Conservation (phyloP, 2,329 filamentous ascomycete species). For the Cryoendolithus antarcticus region DNA sequence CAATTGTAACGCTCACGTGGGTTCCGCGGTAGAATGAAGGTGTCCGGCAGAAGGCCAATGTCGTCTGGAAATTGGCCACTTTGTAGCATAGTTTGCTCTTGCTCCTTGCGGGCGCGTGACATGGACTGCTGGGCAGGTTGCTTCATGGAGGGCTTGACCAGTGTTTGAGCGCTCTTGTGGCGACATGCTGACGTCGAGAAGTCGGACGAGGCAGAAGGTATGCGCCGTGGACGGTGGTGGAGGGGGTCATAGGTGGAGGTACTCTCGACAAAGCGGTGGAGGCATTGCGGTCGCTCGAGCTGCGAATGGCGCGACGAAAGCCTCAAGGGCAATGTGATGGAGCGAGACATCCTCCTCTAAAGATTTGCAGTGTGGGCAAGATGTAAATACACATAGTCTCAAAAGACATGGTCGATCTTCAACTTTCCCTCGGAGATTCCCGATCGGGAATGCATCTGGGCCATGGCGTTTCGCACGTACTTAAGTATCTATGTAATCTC, state of each 20-base stretch:
- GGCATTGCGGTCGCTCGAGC: background rate
- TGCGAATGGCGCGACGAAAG: background rate
- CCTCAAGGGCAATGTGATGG: conserved; percentile 1
- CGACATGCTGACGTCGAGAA: conserved; percentile 2
- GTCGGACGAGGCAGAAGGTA: conserved; percentile 1
- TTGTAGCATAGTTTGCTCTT: conserved; percentile 23
- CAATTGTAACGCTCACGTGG: conserved; percentile 5
- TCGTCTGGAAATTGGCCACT: conserved; percentile 24
- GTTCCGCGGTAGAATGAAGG: conserved; percentile 18
- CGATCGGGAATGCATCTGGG: too few relatives aligned
- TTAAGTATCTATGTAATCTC: too few relatives aligned
- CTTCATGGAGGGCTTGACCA: conserved; percentile 13
- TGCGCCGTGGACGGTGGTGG: background rate
- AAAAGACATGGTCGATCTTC: too few relatives aligned
- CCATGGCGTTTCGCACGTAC: too few relatives aligned
- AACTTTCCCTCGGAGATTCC: too few relatives aligned
- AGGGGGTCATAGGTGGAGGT: too few relatives aligned
- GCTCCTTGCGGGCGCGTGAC: conserved; percentile 22
- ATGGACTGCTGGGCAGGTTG: conserved; percentile 28
- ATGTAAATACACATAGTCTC: too few relatives aligned
- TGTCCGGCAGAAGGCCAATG: conserved; percentile 31
- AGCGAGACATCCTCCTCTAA: background rate
- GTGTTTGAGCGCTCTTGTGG: background rate
- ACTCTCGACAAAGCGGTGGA: too few relatives aligned
- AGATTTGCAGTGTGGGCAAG: too few relatives aligned